Conservation (phyloP, 2,329 filamentous ascomycete species). For the Alternaria solani region DNA sequence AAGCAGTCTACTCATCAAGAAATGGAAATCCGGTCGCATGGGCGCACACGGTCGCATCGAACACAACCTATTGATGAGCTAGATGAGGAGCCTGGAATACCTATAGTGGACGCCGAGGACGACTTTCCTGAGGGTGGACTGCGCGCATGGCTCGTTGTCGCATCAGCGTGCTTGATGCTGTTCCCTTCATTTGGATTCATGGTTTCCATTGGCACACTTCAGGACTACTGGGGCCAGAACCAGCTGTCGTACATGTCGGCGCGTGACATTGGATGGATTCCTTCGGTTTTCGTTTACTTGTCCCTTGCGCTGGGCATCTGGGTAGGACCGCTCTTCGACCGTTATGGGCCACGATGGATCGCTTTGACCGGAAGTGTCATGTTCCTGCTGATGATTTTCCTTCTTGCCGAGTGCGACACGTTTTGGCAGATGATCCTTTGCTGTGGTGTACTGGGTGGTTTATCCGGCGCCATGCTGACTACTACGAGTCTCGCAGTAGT, state of each 20-base stretch:
- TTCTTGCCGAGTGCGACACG: slow-evolving; percentile 44
- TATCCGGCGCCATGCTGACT: slow-evolving; percentile 50
- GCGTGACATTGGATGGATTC: slow-evolving; percentile 84
- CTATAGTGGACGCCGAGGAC: slow-evolving; percentile 37
- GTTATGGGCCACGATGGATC: slow-evolving; percentile 49
- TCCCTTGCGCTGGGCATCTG: slow-evolving; percentile 85
- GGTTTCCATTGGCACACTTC: slow-evolving; percentile 72
- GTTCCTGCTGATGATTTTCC: slow-evolving; percentile 42
- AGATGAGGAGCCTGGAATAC: slow-evolving; percentile 20
- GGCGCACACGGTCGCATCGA: slow-evolving; percentile 16
- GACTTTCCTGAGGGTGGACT: slow-evolving; percentile 51
- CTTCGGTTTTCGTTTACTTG: slow-evolving; percentile 84
- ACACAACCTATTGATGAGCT: slow-evolving; percentile 7
- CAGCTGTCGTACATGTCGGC: slow-evolving; percentile 70
- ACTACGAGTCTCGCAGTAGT: slow-evolving; percentile 49
- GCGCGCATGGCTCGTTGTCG: slow-evolving; percentile 52
- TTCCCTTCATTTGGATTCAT: slow-evolving; percentile 50
- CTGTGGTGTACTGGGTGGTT: slow-evolving; percentile 51
- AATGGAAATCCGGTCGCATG: slow-evolving; percentile 14
- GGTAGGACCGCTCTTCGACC: slow-evolving; percentile 75
- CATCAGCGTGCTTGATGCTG: slow-evolving; percentile 46
- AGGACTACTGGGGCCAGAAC: slow-evolving; percentile 77
- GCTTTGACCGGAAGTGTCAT: slow-evolving; percentile 39
- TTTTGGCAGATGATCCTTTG: slow-evolving; percentile 56
- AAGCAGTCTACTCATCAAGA: slow-evolving; percentile 21